Evolutionary conservation across 257 asterid genomes (phyloP), one percentile per base, ranked within the genome.

Genomic region (Verbascum thapsus): DNA sequence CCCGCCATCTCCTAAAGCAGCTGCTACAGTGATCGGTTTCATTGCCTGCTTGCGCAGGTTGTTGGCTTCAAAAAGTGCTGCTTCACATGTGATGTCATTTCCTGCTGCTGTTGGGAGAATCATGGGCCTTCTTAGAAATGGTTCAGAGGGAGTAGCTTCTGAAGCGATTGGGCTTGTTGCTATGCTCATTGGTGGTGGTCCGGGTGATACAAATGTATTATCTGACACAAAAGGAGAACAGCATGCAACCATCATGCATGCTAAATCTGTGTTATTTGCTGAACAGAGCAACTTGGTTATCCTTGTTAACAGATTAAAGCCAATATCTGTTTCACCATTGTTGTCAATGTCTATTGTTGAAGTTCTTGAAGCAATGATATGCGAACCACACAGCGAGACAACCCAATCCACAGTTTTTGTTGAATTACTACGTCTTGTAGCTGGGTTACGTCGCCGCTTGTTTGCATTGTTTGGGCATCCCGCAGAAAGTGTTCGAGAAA

Each of bases 1-100:
- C 44, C 94, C 99, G 2, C 99, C 97, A 40, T 92, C 99, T 67
- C 99, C 97, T 32, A 92, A 92, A 83, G 99, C 97, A 26, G 99
- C 99, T 64, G 97, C 99, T 41, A 92, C 97, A 47, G 91, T 89
- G 67, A 92, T 87, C 73, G 99, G 99, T 68, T 89, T 92, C 71
- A 71, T 90, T 69, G 85, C 94, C 74, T 92, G 99, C 87, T 82
- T 92, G 63, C 95, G 87, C 72, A 82, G 99, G 73, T 72, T 92
- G 89, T 80, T 92, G 67, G 69, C 95, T 66, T 92, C 99, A 67
- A 85, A 85, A 78, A 85, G 78, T 83, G 99, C 99, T 66, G 97
- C 97, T 51, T 89, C 97, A 10, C 97, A 89, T 37, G 95, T 92
- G 80, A 83, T 92, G 97, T 85, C 99, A 48, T 92, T 92, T 79